Evolutionary conservation across 2,329 filamentous ascomycete genomes (phyloP).

Genomic region (Nigrospora oryzae): DNA sequence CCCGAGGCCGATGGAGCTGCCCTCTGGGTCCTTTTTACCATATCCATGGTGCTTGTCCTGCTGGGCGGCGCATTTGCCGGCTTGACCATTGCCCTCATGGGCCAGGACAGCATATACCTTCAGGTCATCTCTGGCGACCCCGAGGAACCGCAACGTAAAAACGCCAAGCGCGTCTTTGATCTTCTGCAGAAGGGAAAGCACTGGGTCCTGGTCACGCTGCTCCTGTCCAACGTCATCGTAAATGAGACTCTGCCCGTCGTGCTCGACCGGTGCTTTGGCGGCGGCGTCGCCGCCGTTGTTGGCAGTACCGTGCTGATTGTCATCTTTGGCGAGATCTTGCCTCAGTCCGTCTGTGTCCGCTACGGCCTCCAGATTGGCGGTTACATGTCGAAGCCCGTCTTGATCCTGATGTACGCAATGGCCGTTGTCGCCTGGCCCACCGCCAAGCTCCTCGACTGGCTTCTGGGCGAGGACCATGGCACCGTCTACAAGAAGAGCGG

Average conservation of each 20-base stretch:
- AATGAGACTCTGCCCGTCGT: constrained; percentile 96
- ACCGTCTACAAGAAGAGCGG: constrained; percentile 98
- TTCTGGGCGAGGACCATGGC: constrained; percentile 90
- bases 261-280: constrained; percentile 85
- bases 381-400: constrained; percentile 82
- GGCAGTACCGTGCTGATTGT: constrained; percentile 93
- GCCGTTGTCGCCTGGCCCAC: constrained; percentile 88
- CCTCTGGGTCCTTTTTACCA: constrained; percentile 72
- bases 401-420: constrained; percentile 85
- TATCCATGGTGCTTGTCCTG: constrained; percentile 75
- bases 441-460: constrained; percentile 86
- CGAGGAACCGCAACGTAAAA: constrained; percentile 75
- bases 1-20: constrained; percentile 51
- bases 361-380: constrained; percentile 93
- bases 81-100: constrained; percentile 73
- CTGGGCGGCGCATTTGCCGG: constrained; percentile 91
- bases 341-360: constrained; percentile 92
- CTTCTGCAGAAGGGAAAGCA: constrained; percentile 86
- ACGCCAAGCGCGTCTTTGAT: constrained; percentile 72
- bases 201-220: constrained; percentile 91
- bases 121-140: constrained; percentile 87
- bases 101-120: constrained; percentile 89
- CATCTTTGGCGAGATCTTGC: constrained; percentile 95
- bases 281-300: constrained; percentile 87
- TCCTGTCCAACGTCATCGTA: constrained; percentile 94